These are phyloP conservation scores for Talaromyces liani DNA, from an alignment of 495 filamentous ascomycete species.

Conservation along the genomic window DNA sequence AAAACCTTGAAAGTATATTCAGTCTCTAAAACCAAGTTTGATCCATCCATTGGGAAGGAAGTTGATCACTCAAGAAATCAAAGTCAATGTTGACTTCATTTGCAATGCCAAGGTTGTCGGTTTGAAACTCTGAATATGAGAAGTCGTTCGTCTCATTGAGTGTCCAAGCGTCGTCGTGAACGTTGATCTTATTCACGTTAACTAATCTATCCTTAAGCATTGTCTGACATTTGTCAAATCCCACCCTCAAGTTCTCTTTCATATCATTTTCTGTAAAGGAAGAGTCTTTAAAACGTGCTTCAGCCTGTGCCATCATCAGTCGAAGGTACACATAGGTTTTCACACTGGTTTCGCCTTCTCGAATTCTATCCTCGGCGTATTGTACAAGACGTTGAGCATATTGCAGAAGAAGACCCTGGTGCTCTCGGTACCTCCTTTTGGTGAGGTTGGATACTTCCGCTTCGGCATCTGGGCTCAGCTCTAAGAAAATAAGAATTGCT, in stretches of 20 bases:
- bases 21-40: background rate
- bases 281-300: conserved; percentile 23
- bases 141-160: background rate
- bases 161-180: conserved; percentile 1
- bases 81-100: conserved; percentile 2
- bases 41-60: conserved; percentile 4
- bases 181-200: background rate
- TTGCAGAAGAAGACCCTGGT: conserved; percentile 23
- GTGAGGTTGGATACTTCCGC: conserved; percentile 13
- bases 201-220: conserved; percentile 13
- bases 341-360: conserved; percentile 43
- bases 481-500: conserved; percentile 24
- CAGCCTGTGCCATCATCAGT: conserved; percentile 34
- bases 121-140: background rate
- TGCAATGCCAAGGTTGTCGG: conserved; percentile 5
- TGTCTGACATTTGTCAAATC: conserved; percentile 20
- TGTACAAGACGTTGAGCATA: conserved; percentile 24
- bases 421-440: conserved; percentile 21
- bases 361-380: conserved; percentile 30
- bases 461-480: conserved; percentile 28
- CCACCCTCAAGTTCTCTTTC: conserved; percentile 17
- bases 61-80: conserved; percentile 7
- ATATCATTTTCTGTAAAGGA: conserved; percentile 15
- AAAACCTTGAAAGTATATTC: background rate
- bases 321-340: conserved; percentile 39